Percentiles rank a stretch among this genome's conserved stretches.
Conservation (phyloP, 768 basidiomycete species). For the Kondoa malvinella region DNA sequence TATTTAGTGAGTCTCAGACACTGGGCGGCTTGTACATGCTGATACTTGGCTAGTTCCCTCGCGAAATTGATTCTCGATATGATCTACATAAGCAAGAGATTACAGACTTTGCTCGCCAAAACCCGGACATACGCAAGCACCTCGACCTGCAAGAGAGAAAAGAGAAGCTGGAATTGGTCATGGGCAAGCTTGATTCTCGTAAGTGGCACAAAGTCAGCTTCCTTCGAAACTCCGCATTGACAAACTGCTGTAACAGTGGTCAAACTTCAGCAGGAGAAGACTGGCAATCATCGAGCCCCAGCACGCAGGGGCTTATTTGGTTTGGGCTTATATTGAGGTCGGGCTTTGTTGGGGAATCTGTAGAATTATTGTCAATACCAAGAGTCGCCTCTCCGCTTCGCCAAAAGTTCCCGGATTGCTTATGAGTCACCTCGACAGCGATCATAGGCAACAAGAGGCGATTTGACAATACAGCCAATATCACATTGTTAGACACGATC, state of each 20-base stretch:
- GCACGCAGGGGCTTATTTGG: neutral
- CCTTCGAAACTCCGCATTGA: no score
- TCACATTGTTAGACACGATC: no score
- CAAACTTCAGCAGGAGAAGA: slow-evolving; percentile 4
- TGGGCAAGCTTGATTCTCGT: slow-evolving; percentile 55
- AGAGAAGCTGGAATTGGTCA: slow-evolving; percentile 55
- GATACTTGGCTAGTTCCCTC: slow-evolving; percentile 53
- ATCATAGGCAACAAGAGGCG: no score
- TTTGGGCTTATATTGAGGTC: neutral
- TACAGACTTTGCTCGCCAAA: slow-evolving; percentile 80
- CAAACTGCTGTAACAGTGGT: no score
- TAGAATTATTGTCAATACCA: neutral
- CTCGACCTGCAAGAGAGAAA: slow-evolving; percentile 90
- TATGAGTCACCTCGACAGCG: no score
- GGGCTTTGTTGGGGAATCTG: neutral
- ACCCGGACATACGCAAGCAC: slow-evolving; percentile 69
- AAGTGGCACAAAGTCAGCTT: no score
- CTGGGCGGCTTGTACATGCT: neutral
- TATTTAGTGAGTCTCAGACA: slow-evolving; percentile 51
- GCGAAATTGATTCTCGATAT: slow-evolving; percentile 91
- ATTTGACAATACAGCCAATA: no score
- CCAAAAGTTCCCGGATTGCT: no score
- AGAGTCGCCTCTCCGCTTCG: no score
- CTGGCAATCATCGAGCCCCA: neutral
- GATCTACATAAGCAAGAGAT: slow-evolving; percentile 85